Percentiles rank a stretch among this genome's conserved stretches.
Conservation (phyloP, 192 early-diverging fungal species). For the Coemansia sp. region DNA sequence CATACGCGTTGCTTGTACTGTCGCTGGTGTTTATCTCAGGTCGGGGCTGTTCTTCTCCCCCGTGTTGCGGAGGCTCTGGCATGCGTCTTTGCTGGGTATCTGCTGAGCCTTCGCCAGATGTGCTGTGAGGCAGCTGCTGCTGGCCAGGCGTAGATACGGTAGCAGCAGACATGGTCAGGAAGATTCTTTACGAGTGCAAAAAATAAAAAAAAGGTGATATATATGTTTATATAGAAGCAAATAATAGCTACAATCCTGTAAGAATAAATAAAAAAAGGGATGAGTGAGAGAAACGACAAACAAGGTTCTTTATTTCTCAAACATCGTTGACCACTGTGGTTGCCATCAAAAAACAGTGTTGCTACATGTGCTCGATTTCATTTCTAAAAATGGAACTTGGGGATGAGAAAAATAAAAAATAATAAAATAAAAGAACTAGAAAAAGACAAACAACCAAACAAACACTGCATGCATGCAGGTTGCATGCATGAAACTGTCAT, state of each 20-base stretch:
- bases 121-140: background rate
- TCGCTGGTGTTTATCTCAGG: background rate
- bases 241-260: too few relatives aligned
- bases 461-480: slow-evolving; percentile 4
- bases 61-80: slow-evolving; percentile 4
- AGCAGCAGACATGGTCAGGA: background rate
- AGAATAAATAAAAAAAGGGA: too few relatives aligned
- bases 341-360: too few relatives aligned
- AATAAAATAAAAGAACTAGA: background rate
- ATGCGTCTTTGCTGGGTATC: background rate
- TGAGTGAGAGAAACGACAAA: too few relatives aligned
- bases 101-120: background rate
- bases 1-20: background rate
- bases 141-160: background rate
- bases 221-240: too few relatives aligned
- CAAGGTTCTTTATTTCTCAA: too few relatives aligned
- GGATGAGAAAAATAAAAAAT: background rate
- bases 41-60: background rate
- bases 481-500: background rate
- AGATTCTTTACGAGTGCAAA: background rate
- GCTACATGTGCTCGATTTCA: background rate
- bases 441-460: background rate
- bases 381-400: background rate
- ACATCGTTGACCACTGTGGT: too few relatives aligned
- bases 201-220: background rate